A percentile compares a stretch with the other conserved stretches of the same genome.
Conservation (phyloP, 768 basidiomycete species). For the Russula emetica region DNA sequence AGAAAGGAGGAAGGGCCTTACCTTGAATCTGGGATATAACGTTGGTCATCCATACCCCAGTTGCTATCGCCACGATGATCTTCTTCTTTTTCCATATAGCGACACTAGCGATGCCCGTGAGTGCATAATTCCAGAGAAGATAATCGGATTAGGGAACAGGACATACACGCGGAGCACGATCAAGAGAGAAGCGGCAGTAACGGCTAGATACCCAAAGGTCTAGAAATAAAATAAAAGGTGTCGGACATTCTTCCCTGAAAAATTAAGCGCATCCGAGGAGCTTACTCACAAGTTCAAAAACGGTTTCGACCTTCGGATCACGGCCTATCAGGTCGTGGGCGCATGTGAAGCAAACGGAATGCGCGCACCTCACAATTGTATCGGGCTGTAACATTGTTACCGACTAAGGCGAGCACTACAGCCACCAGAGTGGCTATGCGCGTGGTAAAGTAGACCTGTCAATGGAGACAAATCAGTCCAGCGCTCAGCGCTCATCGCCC, state of each 20-base stretch:
- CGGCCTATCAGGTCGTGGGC: too few species aligned
- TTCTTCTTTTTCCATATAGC: not conserved
- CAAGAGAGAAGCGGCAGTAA: not conserved
- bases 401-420: too few species aligned
- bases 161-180: conserved; percentile 2
- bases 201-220: not conserved
- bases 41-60: not conserved
- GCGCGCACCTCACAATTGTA: too few species aligned
- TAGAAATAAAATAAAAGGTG: not conserved
- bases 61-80: not conserved
- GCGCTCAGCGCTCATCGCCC: too few species aligned
- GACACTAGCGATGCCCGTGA: not conserved
- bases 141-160: not conserved
- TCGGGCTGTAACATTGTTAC: too few species aligned
- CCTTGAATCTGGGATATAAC: not conserved
- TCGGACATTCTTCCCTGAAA: not conserved
- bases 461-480: not conserved
- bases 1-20: not conserved
- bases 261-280: not conserved
- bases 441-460: too few species aligned
- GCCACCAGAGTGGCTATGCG: too few species aligned
- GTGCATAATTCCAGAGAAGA: not conserved
- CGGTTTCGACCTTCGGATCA: too few species aligned
- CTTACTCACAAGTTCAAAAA: not conserved
- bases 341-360: too few species aligned